A percentile compares a stretch with the other conserved stretches of the same genome.
Evolutionary conservation across 78 protist genomes (phyloP).

Genomic region (Dictyostelium purpureum): DNA sequence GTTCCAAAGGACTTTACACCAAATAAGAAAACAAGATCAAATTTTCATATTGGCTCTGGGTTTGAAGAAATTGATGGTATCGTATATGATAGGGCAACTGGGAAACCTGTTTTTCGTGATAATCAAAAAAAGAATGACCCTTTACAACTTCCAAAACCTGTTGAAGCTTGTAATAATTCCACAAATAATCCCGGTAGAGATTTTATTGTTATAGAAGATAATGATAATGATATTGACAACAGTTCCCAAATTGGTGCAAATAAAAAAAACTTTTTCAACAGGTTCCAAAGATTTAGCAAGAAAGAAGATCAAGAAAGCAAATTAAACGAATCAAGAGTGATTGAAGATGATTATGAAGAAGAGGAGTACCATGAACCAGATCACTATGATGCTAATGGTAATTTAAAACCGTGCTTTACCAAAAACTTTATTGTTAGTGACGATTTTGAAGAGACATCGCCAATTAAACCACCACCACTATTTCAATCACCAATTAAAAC

Average conservation of each 20-base stretch:
- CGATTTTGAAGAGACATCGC: background rate
- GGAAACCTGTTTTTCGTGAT: background rate
- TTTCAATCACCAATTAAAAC: background rate
- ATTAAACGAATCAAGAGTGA: background rate
- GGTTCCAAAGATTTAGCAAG: background rate
- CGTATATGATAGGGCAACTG: background rate
- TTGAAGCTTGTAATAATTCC: too few relatives aligned
- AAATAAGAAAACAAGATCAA: background rate
- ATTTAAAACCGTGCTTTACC: background rate
- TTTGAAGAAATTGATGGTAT: background rate
- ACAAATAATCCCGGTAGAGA: background rate
- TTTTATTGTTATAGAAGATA: background rate
- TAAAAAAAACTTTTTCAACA: background rate
- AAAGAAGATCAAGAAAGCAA: background rate
- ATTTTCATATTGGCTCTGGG: background rate
- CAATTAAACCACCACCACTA: background rate
- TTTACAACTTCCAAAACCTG: too few relatives aligned
- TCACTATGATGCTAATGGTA: conserved; percentile 7
- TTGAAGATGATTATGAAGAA: background rate
- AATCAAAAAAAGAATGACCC: too few relatives aligned
- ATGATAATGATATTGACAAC: background rate
- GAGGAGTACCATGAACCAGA: background rate
- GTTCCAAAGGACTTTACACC: background rate
- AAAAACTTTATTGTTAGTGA: background rate
- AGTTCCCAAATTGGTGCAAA: background rate